These are phyloP conservation scores for Tuber magnatum DNA, from an alignment of 495 filamentous ascomycete species.

Conservation along the genomic window DNA sequence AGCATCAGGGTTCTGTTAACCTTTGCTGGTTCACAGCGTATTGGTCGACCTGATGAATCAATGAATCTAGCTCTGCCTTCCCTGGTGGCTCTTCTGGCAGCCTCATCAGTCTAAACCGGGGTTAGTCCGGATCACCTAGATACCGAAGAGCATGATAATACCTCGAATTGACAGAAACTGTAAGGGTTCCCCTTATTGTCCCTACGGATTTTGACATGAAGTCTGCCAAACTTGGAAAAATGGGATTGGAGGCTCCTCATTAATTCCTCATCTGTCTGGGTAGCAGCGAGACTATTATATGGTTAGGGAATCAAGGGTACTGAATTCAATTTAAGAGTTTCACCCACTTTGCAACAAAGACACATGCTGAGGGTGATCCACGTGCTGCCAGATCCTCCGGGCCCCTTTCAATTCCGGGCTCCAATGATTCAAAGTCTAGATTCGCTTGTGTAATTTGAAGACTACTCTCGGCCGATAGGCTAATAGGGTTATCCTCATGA, in stretches of 20 bases:
- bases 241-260: slow-evolving; percentile 36
- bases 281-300: slow-evolving; percentile 32
- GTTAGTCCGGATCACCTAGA: slow-evolving; percentile 8
- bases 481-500: slow-evolving; percentile 15
- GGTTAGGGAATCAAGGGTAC: slow-evolving; percentile 8
- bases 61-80: slow-evolving; percentile 36
- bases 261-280: slow-evolving; percentile 36
- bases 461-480: not conserved
- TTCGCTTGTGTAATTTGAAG: slow-evolving; percentile 18
- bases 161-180: slow-evolving; percentile 41
- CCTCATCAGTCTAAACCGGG: slow-evolving; percentile 33
- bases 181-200: slow-evolving; percentile 39
- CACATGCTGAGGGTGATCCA: slow-evolving; percentile 37
- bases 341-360: slow-evolving; percentile 38
- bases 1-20: slow-evolving; percentile 38
- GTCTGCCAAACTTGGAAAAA: slow-evolving; percentile 34
- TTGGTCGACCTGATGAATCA: slow-evolving; percentile 36
- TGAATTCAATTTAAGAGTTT: not conserved
- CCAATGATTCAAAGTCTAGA: slow-evolving; percentile 10
- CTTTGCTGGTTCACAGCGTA: slow-evolving; percentile 39
- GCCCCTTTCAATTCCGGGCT: slow-evolving; percentile 26
- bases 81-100: slow-evolving; percentile 33
- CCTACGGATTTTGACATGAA: slow-evolving; percentile 40
- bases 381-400: slow-evolving; percentile 36
- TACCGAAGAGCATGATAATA: not conserved